These are phyloP conservation scores for Thuidium tamariscinum DNA, from an alignment of 225 moss, liverwort and hornwort genomes.

Conservation along the genomic window DNA sequence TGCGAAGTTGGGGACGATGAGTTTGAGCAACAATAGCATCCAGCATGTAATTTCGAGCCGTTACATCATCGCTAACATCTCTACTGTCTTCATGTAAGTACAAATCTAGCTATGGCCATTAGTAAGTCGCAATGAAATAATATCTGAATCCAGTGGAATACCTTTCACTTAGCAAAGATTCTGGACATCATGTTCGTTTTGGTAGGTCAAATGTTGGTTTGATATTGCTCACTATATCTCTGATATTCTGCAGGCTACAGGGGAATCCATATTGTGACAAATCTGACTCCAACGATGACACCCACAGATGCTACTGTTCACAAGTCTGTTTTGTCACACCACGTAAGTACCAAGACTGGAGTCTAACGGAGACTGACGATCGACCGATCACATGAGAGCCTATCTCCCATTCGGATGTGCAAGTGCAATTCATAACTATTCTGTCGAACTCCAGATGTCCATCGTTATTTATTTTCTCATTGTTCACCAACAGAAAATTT, in stretches of 20 bases:
- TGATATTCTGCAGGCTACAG: no score
- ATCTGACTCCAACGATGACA: no score
- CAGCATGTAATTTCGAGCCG: not conserved
- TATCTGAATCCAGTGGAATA: not conserved
- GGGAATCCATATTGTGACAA: no score
- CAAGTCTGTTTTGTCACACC: no score
- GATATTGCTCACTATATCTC: not conserved
- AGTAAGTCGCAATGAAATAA: not conserved
- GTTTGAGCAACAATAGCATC: constrained; percentile 1
- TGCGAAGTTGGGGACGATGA: not conserved
- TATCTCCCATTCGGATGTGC: not conserved
- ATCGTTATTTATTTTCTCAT: not conserved
- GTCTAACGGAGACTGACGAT: no score
- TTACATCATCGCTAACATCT: not conserved
- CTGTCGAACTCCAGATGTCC: not conserved
- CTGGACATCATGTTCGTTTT: not conserved
- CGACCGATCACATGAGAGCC: no score
- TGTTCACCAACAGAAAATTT: not conserved
- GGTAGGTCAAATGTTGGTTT: not conserved
- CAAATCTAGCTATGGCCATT: no score
- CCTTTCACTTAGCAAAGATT: no score
- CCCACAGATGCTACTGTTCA: no score
- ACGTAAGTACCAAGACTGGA: no score
- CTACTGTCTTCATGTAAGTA: not conserved
- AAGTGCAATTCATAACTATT: not conserved